Percentiles rank a stretch among this genome's conserved stretches.
Conservation (phyloP, 2,329 filamentous ascomycete species). For the Fusarium buharicum region DNA sequence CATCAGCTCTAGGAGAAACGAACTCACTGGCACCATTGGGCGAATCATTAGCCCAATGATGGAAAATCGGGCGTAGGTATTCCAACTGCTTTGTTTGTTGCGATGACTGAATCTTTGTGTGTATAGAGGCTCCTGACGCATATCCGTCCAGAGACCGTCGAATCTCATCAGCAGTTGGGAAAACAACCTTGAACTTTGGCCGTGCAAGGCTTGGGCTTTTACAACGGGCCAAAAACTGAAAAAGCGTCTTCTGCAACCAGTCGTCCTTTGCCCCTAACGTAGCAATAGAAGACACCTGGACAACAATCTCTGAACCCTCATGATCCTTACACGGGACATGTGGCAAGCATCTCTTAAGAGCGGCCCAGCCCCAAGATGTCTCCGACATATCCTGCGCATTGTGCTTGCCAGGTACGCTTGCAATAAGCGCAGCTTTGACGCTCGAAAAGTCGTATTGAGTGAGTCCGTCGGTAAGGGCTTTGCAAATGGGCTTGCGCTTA, state of each 20-base stretch:
- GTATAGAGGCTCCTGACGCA: constrained; percentile 79
- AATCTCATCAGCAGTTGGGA: constrained; percentile 83
- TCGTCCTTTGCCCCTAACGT: constrained; percentile 75
- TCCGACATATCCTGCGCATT: constrained; percentile 57
- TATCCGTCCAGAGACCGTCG: constrained; percentile 82
- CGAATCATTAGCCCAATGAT: constrained; percentile 78
- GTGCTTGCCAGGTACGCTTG: constrained; percentile 79
- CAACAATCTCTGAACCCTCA: constrained; percentile 61
- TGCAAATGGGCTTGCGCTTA: constrained; percentile 62
- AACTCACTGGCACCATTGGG: constrained; percentile 49
- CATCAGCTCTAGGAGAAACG: not conserved
- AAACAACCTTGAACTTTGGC: constrained; percentile 76
- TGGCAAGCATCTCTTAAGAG: constrained; percentile 68
- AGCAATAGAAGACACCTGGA: constrained; percentile 83
- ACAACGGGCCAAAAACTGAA: constrained; percentile 58
- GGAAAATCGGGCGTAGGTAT: constrained; percentile 76
- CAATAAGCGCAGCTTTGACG: constrained; percentile 77
- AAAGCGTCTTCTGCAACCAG: constrained; percentile 76
- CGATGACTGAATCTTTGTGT: constrained; percentile 77
- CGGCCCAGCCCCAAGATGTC: constrained; percentile 81
- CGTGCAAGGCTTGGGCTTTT: constrained; percentile 29
- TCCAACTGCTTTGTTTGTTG: constrained; percentile 78
- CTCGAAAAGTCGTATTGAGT: constrained; percentile 73
- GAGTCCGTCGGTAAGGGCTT: constrained; percentile 67
- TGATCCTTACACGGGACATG: constrained; percentile 58